Base-by-base conservation (phyloP, 2,329 filamentous ascomycete genomes). In the Lasiodiplodia theobromae region DNA sequence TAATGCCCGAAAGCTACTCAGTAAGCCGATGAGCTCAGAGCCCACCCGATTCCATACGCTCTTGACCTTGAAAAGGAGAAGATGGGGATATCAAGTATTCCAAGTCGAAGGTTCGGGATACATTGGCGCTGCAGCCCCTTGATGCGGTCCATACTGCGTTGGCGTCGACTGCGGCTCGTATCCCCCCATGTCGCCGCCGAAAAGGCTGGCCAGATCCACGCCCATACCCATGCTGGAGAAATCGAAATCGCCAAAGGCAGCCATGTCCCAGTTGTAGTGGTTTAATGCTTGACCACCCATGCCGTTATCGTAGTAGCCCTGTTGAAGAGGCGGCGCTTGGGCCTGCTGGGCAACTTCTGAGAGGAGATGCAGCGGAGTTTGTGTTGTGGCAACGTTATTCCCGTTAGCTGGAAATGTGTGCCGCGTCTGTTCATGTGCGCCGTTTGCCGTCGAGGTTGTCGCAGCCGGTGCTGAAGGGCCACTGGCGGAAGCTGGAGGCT, bases 301-400 rank as follows among this genome's bases (percentile, higher is more conserved):
- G 28, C 25, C 51, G 56, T 54, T 64, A 25, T 63, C 49, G 51
- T 68, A 58, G 23, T 68, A 52, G 34, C 34, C 21, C 44, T 68
- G 67, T 14, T 68, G 67, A 21, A 64, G 34, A 25, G 66, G 67
- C 10, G 66, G 66, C 3, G 58, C 66, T 34, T 69, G 67, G 25
- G 67, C 60, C 51, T 69, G 67, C 21, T 69, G 67, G 2, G 79
- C 79, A n/a, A 79, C 79, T 71, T 81, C 78, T 4, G 78, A 80
- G 10, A 80, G 73, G 28, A 80, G 74, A 66, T 79, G 78, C 7
- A 80, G 73, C 8, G 77, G 77, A 1, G 78, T 80, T 69, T 79
- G 78, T 38, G 75, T 78, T 1, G 73, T 64, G 11, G 77, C 73
- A 38, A 63, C 28, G 51, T 37, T 49, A 49, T 34, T 52, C 67